phyloP scores from a whole-genome alignment of 106 monocot genomes.

The Narthecium ossifragum region DNA sequence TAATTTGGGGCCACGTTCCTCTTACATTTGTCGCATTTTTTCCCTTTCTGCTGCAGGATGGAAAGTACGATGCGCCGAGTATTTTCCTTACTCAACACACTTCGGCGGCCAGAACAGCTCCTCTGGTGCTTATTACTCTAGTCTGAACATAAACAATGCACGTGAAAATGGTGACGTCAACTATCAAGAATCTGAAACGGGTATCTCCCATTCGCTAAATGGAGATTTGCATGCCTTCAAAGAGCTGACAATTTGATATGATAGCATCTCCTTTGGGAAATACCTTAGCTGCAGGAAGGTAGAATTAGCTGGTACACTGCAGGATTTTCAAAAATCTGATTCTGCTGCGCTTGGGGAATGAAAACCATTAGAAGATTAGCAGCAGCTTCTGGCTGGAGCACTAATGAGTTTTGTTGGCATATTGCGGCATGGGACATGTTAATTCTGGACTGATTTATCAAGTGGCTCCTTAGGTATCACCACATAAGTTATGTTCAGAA shows the following conservation, averaged over 20 bases:
- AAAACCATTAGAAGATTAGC: too few relatives aligned
- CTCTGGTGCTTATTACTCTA: constrained; percentile 3
- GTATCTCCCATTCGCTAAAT: constrained; percentile 22
- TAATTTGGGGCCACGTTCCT: neutral
- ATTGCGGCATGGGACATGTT: too few relatives aligned
- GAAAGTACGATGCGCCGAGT: constrained; percentile 56
- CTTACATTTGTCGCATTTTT: neutral
- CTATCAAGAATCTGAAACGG: constrained; percentile 17
- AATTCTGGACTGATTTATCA: neutral
- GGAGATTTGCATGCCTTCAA: constrained; percentile 39
- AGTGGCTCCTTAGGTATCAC: neutral
- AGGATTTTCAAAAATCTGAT: too few relatives aligned
- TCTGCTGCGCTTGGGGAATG: too few relatives aligned
- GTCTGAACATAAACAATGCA: constrained; percentile 7
- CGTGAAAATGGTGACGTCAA: constrained; percentile 47
- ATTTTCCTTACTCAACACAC: constrained; percentile 68
- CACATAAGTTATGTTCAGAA: neutral
- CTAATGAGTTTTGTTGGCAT: neutral
- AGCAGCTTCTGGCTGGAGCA: neutral
- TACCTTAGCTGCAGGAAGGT: too few relatives aligned
- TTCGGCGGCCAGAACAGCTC: constrained; percentile 50
- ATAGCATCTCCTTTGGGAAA: neutral
- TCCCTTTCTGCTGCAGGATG: constrained; percentile 44
- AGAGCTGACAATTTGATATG: constrained; percentile 31
- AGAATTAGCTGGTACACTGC: too few relatives aligned